A percentile compares a stretch with the other conserved stretches of the same genome.
Evolutionary conservation across 2,329 filamentous ascomycete genomes (phyloP).

Genomic region (Pseudocercospora pini-densiflorae): DNA sequence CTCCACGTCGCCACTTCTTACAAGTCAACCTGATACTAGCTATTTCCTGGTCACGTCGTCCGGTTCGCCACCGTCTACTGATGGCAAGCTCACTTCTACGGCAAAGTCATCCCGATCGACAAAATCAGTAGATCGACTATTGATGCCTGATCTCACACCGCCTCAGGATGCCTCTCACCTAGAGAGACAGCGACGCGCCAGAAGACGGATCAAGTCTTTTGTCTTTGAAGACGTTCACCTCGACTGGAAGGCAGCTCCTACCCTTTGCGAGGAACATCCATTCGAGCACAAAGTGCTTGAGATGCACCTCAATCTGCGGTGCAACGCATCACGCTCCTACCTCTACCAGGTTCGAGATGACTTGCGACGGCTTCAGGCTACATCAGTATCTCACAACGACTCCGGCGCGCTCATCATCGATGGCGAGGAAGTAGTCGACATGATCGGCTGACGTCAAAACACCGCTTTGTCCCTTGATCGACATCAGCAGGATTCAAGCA

Average conservation of each 20-base stretch:
- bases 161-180: slow-evolving; percentile 13
- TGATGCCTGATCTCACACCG: slow-evolving; percentile 15
- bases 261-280: slow-evolving; percentile 24
- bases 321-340: slow-evolving; percentile 26
- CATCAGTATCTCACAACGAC: not conserved
- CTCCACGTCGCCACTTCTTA: slow-evolving; percentile 12
- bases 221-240: slow-evolving; percentile 26
- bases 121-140: not conserved
- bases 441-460: slow-evolving; percentile 28
- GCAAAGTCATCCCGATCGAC: not conserved
- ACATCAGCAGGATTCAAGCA: slow-evolving; percentile 1
- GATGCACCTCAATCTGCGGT: slow-evolving; percentile 24
- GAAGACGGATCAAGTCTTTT: slow-evolving; percentile 21
- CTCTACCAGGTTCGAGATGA: slow-evolving; percentile 22
- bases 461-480: not conserved
- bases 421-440: slow-evolving; percentile 31
- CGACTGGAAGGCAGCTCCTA: slow-evolving; percentile 32
- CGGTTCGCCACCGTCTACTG: not conserved
- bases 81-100: not conserved
- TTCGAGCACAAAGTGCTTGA: slow-evolving; percentile 22
- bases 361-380: slow-evolving; percentile 13
- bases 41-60: slow-evolving; percentile 1
- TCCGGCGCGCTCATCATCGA: slow-evolving; percentile 20
- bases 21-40: slow-evolving; percentile 6
- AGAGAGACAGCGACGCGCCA: slow-evolving; percentile 15